Evolutionary conservation across 73 alveolate genomes (phyloP), one percentile per base, ranked within the genome.

Genomic region (Tetrahymena elliotti): DNA sequence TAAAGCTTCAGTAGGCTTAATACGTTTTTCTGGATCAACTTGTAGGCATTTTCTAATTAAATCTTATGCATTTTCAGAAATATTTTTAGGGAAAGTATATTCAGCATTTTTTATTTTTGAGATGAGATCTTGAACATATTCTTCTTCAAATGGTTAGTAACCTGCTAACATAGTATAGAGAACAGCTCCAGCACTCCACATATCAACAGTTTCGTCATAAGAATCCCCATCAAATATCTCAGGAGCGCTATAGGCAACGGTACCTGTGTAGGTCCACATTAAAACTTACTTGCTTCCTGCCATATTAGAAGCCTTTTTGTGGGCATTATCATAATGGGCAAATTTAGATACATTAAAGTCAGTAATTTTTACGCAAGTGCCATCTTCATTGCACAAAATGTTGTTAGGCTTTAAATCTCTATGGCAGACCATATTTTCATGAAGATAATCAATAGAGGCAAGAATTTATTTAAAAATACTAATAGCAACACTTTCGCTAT

Each of bases 171-270:
- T 94, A 15, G 95, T 38, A 84, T 94, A 94, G 15, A 94, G 82
- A 37, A 94, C 93, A 33, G 95, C 93, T 18, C 96, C 96, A 35
- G 96, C 96, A 94, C 96, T 94, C 96, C 96, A 94, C 96, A 94
- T 94, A 88, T 94, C 96, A 68, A 68, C 88, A 11, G 38, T 40
- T 84, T 94, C 84, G 92, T 94, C 93, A 92, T 94, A 94, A 3
- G 95, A 94, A 52, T 94, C 94, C 38, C 96, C 96, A 83, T 93
- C 84, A 37, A 94, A 94, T 1, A 94, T 94, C 83, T 94, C 96
- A 38, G 96, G 94, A 83, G 96, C 96, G 8, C 94, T 83, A 83
- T 68, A 94, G 37, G 96, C 88, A 12, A 94, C 96, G 5, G 96
- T 94, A n/a, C 96, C 96, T 36, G 96, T 94, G 35, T 94, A 94